A percentile compares a stretch with the other conserved stretches of the same genome.
Evolutionary conservation across 768 basidiomycete species (phyloP).

Genomic region (Amanita phalloides): DNA sequence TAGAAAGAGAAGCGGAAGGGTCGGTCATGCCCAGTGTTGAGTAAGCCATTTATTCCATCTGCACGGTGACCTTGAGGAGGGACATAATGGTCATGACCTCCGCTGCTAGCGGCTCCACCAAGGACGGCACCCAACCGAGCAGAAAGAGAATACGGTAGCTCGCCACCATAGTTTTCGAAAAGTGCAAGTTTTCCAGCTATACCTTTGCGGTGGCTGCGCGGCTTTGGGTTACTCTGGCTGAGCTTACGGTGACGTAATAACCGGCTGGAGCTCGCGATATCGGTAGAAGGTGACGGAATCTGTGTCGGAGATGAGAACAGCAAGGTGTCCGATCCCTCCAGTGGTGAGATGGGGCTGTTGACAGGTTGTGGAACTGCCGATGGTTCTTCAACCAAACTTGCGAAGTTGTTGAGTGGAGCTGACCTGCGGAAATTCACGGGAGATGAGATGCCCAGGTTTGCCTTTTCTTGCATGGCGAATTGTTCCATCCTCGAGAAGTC

Average conservation of each 20-base stretch:
- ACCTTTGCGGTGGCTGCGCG: constrained; percentile 46
- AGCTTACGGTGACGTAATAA: constrained; percentile 73
- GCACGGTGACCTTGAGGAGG: constrained; percentile 11
- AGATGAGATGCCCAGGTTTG: constrained; percentile 45
- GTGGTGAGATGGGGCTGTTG: background rate
- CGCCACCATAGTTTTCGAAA: constrained; percentile 58
- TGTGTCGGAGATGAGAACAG: background rate
- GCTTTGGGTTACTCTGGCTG: constrained; percentile 68
- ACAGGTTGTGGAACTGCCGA: background rate
- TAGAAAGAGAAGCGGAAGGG: constrained; percentile 99
- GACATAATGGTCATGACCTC: constrained; percentile 5
- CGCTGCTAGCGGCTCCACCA: constrained; percentile 10
- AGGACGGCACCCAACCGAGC: constrained; percentile 20
- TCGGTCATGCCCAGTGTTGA: constrained; percentile 60
- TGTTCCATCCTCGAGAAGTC: constrained; percentile 71
- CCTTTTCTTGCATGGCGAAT: constrained; percentile 64
- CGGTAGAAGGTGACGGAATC: background rate
- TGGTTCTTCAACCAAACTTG: background rate
- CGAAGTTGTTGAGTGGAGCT: background rate
- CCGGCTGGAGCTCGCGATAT: constrained; percentile 15
- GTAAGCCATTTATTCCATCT: constrained; percentile 17
- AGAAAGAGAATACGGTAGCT: constrained; percentile 37
- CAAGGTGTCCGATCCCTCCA: background rate
- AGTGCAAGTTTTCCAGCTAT: constrained; percentile 81
- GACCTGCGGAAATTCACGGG: constrained; percentile 15